Evolutionary conservation across 345 rosid species (phyloP), one percentile per base, ranked within the genome.

Genomic region (Capsella bursapastoris): DNA sequence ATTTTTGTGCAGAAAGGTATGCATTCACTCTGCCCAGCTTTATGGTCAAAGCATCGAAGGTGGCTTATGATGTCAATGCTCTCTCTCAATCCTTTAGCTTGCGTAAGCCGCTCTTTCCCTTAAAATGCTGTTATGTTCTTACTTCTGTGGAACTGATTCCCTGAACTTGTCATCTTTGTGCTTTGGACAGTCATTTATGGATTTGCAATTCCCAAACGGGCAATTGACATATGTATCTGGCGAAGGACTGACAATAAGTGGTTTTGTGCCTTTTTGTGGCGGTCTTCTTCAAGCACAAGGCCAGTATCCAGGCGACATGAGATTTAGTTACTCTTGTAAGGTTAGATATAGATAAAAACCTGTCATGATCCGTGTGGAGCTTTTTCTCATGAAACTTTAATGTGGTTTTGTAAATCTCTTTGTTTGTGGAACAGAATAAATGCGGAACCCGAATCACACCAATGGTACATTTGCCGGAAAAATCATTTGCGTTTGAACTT

Each of bases 61-160:
- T 95, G 99, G 99, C 89, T 95, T 78, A 78, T 95, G 73, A 95
- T 95, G 99, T 92, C 99, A 77, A 95, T 95, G 97, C 87, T 95
- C 32, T 86, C 96, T 64, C 90, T 92, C 73, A 95, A 90, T 77
- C 99, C 97, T 68, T 45, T 92, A 77, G 90, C 97, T 48, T 95
- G 97, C 76, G 97, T 95, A 85, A 87, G 96, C 82, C 31, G 0
- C 10, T 31, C 13, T 7, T 55, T 31, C 51, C 64, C 44, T 15
- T 43, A 27, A 52, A 52, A 4, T 48, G 2, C 6, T 66, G 3
- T 25, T 38, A n/a, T 38, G 51, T 38, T 52, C 11, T 52, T 10
- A 38, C 27, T n/a, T 37, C 9, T 37, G 31, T 12, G 35, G 37
- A 8, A 40, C 73, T 69, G 44, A 75, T 44, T 62, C 12, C 40